Evolutionary conservation across 1,284 basidiomycete species (phyloP).

Genomic region (Crucibulum cyathiforme): DNA sequence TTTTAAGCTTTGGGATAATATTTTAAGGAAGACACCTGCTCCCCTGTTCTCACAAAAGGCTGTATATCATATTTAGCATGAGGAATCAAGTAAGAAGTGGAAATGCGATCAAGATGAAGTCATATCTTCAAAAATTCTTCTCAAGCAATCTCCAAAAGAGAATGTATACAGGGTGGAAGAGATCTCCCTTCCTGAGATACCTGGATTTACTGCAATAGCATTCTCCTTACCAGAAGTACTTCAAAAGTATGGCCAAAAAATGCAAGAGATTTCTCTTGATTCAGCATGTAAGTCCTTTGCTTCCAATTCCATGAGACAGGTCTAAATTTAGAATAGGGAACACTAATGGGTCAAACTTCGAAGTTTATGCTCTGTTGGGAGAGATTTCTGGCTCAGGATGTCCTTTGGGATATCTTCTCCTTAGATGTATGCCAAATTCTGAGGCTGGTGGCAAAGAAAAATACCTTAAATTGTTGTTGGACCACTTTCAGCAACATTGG

Average conservation of each 20-base stretch:
- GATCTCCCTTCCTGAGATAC: constrained; percentile 12
- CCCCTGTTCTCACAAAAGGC: constrained; percentile 14
- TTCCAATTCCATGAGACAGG: not conserved
- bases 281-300: constrained; percentile 13
- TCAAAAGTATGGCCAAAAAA: constrained; percentile 14
- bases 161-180: constrained; percentile 9
- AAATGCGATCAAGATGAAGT: constrained; percentile 19
- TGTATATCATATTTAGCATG: constrained; percentile 20
- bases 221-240: constrained; percentile 21
- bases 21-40: constrained; percentile 13
- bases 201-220: constrained; percentile 20
- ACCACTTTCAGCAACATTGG: constrained; percentile 19
- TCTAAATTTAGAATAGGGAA: constrained; percentile 15
- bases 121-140: constrained; percentile 15
- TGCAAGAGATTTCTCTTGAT: constrained; percentile 25
- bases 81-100: constrained; percentile 14
- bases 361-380: constrained; percentile 25
- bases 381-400: constrained; percentile 24
- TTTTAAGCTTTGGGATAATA: constrained; percentile 23
- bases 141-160: constrained; percentile 1
- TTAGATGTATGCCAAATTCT: constrained; percentile 10
- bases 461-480: constrained; percentile 17
- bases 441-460: constrained; percentile 16
- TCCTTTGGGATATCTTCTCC: constrained; percentile 27
- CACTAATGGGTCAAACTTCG: constrained; percentile 23